Evolutionary conservation across 805 yeast genomes (phyloP), one percentile per base, ranked within the genome.

Genomic region (Starmerella apicola): DNA sequence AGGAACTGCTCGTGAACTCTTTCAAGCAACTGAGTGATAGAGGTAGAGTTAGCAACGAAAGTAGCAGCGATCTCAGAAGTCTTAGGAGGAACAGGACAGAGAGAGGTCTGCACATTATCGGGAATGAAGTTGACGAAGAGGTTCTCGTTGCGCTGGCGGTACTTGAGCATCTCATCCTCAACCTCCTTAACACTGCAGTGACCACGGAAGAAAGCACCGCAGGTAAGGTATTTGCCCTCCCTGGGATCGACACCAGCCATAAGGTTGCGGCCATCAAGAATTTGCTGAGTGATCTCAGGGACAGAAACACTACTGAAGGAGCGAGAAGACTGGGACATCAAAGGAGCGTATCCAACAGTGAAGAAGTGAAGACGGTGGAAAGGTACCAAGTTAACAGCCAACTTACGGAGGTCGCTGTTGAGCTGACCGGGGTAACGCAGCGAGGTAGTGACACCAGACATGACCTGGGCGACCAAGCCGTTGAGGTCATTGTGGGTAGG

Each of bases 121-220:
- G 95, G 95, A 64, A 85, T 85, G 95, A 95, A 85, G 62, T 84
- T 94, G 39, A 85, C 95, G 56, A 85, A 85, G 61, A 80, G 77
- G 44, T 78, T 74, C 19, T 84, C 70, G 64, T 83, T 80, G 64
- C 80, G 78, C 46, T 78, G 74, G 66, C 83, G 91, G 46, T 81
- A 81, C 60, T 75, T 76, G 61, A 68, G 74, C 85, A 84, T 82
- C 63, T 83, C 93, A 60, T 85, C 95, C 62, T 85, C 95, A 46
- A 85, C 94, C 66, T 85, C 95, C 64, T 82, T 83, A 41, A 81
- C 81, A 16, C 93, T 80, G 36, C 81, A 94, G 54, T 82, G 80
- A 65, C 95, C 95, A 63, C 95, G 76, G 69, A 83, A 85, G 68
- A 85, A 81, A 15, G 95, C 86, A 27, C 95, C 94, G 42, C 83